Evolutionary conservation across 495 filamentous ascomycete genomes (phyloP).

Genomic region (Penicillium coffeae): DNA sequence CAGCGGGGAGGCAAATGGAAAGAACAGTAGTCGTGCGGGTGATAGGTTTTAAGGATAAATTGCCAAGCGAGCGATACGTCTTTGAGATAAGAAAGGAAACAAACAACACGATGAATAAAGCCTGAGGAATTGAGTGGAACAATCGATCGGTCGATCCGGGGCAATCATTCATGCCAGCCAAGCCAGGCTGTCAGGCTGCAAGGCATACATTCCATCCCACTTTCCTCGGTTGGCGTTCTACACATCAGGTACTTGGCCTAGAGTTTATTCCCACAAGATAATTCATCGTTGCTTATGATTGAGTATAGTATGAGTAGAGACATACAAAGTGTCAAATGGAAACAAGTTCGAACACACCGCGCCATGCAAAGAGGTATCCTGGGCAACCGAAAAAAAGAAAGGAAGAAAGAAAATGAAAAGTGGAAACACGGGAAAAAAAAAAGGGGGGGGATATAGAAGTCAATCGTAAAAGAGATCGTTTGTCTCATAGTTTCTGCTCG

Average conservation of each 20-base stretch:
- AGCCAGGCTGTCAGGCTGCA: not conserved
- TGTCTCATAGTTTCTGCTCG: constrained; percentile 34
- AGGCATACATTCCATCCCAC: no score
- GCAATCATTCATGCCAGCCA: not conserved
- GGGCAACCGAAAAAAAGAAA: constrained; percentile 2
- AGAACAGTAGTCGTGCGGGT: no score
- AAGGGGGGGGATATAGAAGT: not conserved
- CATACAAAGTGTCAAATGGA: no score
- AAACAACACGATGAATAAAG: not conserved
- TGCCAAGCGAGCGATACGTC: no score
- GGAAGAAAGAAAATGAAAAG: not conserved
- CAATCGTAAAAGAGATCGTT: not conserved
- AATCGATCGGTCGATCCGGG: constrained; percentile 14
- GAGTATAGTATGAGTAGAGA: no score
- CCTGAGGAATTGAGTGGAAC: not conserved
- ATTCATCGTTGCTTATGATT: no score
- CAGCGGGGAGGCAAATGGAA: no score
- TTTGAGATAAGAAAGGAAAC: constrained; percentile 5
- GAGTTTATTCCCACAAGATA: no score
- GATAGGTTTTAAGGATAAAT: no score
- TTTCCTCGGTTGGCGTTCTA: no score
- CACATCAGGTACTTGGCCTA: no score
- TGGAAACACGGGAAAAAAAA: not conserved
- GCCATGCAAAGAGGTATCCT: constrained; percentile 30
- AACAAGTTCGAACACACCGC: constrained; percentile 6